Percentiles rank a stretch among this genome's conserved stretches.
These are phyloP conservation scores for Podospora anserina DNA, from an alignment of 495 filamentous ascomycete species.

Conservation along the genomic window DNA sequence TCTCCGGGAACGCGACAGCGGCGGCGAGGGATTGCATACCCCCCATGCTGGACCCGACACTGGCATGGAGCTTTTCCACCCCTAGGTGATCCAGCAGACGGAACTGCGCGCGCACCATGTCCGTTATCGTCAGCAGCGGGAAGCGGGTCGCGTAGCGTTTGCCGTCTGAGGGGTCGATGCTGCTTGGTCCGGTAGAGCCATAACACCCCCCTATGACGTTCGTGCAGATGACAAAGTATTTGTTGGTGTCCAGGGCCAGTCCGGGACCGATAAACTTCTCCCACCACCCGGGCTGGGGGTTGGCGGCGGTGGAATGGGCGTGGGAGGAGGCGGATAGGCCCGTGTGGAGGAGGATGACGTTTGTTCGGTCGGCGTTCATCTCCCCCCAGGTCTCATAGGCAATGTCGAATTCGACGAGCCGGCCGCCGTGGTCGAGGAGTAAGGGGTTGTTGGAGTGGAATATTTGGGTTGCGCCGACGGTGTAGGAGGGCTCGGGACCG, in stretches of 20 bases:
- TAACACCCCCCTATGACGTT: conserved; percentile 97
- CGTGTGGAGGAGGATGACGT: conserved; percentile 89
- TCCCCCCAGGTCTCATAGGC: conserved; percentile 94
- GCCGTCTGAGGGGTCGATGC: conserved; percentile 83
- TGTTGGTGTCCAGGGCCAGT: conserved; percentile 79
- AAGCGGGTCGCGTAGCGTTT: conserved; percentile 91
- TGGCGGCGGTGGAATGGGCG: conserved; percentile 80
- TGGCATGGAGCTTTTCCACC: conserved; percentile 80
- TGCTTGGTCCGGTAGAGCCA: conserved; percentile 88
- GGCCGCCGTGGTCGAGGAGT: conserved; percentile 89
- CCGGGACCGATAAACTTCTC: conserved; percentile 97
- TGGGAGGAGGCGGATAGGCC: conserved; percentile 95
- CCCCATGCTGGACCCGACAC: conserved; percentile 95
- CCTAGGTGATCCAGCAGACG: conserved; percentile 76
- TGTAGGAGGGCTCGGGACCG: conserved; percentile 93
- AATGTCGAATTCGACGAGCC: conserved; percentile 78
- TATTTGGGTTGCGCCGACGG: conserved; percentile 71
- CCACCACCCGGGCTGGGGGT: conserved; percentile 95
- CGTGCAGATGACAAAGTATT: conserved; percentile 91
- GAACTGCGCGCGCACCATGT: conserved; percentile 98
- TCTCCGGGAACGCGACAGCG: conserved; percentile 78
- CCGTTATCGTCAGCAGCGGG: conserved; percentile 91
- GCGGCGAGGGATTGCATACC: conserved; percentile 96
- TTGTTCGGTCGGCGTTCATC: conserved; percentile 77
- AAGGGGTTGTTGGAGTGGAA: conserved; percentile 73